A percentile compares a stretch with the other conserved stretches of the same genome.
These are phyloP conservation scores for Heliamphora pulchella DNA, from an alignment of 179 eudicot genomes.

Conservation along the genomic window DNA sequence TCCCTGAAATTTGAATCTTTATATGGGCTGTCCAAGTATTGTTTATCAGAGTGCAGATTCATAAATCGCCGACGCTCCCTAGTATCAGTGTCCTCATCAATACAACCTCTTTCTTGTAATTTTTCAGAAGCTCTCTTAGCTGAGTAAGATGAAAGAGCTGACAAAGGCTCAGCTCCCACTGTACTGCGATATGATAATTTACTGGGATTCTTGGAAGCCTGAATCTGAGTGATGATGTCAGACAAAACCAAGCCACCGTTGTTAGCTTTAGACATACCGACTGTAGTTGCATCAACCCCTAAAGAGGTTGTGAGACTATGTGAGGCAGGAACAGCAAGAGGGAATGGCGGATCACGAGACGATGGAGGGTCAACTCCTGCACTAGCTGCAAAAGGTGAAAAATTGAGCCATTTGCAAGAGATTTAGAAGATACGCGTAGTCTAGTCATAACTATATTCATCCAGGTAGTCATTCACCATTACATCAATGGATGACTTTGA, in stretches of 20 bases:
- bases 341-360: constrained; percentile 97
- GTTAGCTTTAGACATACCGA: constrained; percentile 41
- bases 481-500: not conserved
- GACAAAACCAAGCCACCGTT: constrained; percentile 68
- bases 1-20: not conserved
- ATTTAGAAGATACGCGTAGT: not conserved
- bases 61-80: constrained; percentile 63
- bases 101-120: constrained; percentile 53
- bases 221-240: constrained; percentile 72
- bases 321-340: constrained; percentile 93
- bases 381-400: constrained; percentile 41
- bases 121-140: constrained; percentile 67
- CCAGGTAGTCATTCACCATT: not conserved
- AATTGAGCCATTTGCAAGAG: constrained; percentile 38
- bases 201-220: constrained; percentile 72
- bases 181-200: constrained; percentile 48
- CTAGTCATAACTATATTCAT: constrained; percentile 7
- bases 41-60: constrained; percentile 64
- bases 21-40: constrained; percentile 36
- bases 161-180: constrained; percentile 47
- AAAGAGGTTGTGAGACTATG: constrained; percentile 54
- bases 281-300: constrained; percentile 50
- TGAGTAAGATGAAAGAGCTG: constrained; percentile 51
- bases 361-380: constrained; percentile 99
- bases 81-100: constrained; percentile 49